A percentile compares a stretch with the other conserved stretches of the same genome.
Evolutionary conservation across 1,284 basidiomycete species (phyloP).

Genomic region (Ustilago tritici): DNA sequence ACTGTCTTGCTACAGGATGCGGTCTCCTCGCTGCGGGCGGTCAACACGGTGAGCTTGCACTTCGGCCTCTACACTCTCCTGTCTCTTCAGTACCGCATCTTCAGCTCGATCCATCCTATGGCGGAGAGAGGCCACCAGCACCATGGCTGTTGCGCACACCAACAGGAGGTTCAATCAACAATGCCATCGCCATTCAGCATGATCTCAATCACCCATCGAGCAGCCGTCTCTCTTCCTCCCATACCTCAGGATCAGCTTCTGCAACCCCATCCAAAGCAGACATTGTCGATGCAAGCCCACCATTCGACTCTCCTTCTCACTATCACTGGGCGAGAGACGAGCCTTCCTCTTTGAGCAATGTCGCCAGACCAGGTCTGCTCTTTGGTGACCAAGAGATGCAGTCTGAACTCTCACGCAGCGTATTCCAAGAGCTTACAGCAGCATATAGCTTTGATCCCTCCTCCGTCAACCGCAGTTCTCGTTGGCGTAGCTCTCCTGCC

Average conservation of each 20-base stretch:
- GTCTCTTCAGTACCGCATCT: conserved; percentile 12
- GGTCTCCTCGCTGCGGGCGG: conserved; percentile 84
- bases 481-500: conserved; percentile 21
- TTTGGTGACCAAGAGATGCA: conserved; percentile 50
- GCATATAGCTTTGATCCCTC: conserved; percentile 45
- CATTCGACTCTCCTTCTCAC: conserved; percentile 9
- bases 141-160: conserved; percentile 71
- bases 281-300: conserved; percentile 10
- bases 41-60: conserved; percentile 81
- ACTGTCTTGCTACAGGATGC: conserved; percentile 72
- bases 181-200: conserved; percentile 75
- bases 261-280: conserved; percentile 21
- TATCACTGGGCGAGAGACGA: conserved; percentile 42
- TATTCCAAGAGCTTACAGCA: conserved; percentile 45
- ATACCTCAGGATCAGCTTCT: not conserved
- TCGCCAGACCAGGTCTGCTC: conserved; percentile 32
- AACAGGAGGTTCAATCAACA: conserved; percentile 81
- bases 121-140: conserved; percentile 37
- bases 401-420: conserved; percentile 40
- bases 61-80: conserved; percentile 73
- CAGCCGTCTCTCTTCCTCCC: conserved; percentile 5
- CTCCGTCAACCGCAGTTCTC: conserved; percentile 30
- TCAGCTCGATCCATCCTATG: conserved; percentile 14
- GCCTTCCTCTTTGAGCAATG: conserved; percentile 18
- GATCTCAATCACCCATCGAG: conserved; percentile 33